Evolutionary conservation across 225 moss, liverwort and hornwort species (phyloP).

Genomic region (Bryoerythrophyllum caledonicum): DNA sequence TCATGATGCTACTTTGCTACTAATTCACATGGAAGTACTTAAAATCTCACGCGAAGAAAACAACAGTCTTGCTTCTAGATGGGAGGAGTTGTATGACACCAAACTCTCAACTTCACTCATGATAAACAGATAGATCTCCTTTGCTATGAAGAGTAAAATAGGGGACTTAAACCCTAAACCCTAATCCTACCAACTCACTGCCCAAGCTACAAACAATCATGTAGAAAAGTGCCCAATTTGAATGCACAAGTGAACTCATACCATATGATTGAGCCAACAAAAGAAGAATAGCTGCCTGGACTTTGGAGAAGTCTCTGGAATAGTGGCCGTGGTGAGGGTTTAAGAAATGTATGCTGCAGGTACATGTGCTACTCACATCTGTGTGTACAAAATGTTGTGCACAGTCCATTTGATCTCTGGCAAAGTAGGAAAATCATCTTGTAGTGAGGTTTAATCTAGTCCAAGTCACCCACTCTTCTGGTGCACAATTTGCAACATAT

Average conservation of each 20-base stretch:
- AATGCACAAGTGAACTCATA: neutral
- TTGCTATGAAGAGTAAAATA: no score
- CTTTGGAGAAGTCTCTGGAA: neutral
- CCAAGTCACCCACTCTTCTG: neutral
- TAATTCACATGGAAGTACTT: no score
- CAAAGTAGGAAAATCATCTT: no score
- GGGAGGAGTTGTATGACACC: no score
- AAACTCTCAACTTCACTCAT: no score
- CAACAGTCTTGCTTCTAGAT: no score
- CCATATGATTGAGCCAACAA: neutral
- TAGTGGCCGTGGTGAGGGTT: neutral
- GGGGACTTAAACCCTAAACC: conserved; percentile 6
- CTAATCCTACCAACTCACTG: neutral
- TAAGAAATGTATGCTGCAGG: neutral
- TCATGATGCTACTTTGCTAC: no score
- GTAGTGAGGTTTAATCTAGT: neutral
- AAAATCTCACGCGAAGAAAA: no score
- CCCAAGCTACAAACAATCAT: neutral
- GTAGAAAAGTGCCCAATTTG: neutral
- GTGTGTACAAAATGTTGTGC: neutral
- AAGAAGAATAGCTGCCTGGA: neutral
- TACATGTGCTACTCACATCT: conserved; percentile 10
- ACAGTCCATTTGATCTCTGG: neutral
- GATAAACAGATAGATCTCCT: no score
- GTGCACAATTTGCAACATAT: neutral